Conservation (phyloP, 345 rosid genomes). For the Balakata baccata region DNA sequence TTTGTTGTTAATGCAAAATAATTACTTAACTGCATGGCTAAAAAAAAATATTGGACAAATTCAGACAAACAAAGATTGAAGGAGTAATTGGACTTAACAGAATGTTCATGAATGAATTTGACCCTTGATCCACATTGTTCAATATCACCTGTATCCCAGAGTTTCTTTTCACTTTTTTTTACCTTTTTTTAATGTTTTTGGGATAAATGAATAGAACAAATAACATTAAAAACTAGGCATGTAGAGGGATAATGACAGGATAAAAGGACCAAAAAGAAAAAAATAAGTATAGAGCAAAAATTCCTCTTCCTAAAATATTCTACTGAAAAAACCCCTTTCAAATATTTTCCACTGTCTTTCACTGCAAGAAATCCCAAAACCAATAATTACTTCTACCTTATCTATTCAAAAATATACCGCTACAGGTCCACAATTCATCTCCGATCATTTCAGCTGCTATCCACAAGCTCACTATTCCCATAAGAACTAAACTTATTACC, state of each 20-base stretch:
- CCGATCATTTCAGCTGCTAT: not conserved
- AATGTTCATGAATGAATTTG: not conserved
- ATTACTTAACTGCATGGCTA: too few relatives aligned
- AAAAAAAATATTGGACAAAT: too few relatives aligned
- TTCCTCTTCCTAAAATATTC: not conserved
- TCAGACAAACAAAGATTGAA: not conserved
- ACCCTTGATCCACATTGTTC: too few relatives aligned
- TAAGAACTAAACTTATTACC: not conserved
- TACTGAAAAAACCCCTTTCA: not conserved
- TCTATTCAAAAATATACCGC: not conserved
- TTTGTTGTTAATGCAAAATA: too few relatives aligned
- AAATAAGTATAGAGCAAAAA: not conserved
- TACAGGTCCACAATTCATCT: not conserved
- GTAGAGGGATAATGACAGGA: not conserved
- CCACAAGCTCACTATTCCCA: not conserved
- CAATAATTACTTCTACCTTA: not conserved
- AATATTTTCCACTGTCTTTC: not conserved
- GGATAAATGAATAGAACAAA: too few relatives aligned
- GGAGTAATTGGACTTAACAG: not conserved
- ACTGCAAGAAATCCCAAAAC: not conserved
- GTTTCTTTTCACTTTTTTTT: too few relatives aligned
- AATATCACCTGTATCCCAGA: too few relatives aligned
- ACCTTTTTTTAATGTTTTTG: too few relatives aligned
- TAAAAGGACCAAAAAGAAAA: not conserved
- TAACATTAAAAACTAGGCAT: too few relatives aligned